Evolutionary conservation across 2,329 filamentous ascomycete genomes (phyloP), one percentile per base, ranked within the genome.

Genomic region (Alternaria sp.): DNA sequence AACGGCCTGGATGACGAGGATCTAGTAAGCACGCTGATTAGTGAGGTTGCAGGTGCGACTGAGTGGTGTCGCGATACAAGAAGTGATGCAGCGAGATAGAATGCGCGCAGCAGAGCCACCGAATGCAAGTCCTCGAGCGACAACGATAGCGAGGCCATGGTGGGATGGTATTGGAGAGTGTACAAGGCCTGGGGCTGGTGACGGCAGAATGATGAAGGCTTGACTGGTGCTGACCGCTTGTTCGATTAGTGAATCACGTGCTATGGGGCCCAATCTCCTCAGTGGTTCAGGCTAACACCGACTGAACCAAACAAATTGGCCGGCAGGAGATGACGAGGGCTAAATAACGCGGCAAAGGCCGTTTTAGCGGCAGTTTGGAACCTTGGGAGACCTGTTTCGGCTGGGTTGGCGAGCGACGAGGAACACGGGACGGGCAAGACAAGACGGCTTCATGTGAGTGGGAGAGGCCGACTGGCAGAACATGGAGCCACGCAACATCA

Each of bases 1-100:
- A 42, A 85, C 75, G 63, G 80, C 75, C 72, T 82, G 83, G 61
- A 86, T 78, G 49, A 83, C 73, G 54, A 89, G 72, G 34, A 87
- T 79, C 82, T 84, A 72, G 63, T 66, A 70, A 70, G 72, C 66
- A 70, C n/a, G 52, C 59, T 52, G 67, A 69, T 75, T 57, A 75
- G 72, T 73, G 51, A 54, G 62, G 49, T 51, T 52, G 28, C 32
- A 49, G 55, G 28, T 51, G 62, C 51, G 28, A 62, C 61, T 61
- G 64, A 64, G 66, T 54, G 68, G 73, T 73, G 73, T 70, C 70
- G 69, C 60, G 72, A 67, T 79, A 80, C 78, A 75, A 78, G 74
- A 70, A 76, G 69, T 48, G 78, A 75, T 32, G 74, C 75, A 57
- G 72, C 75, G 53, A 80, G 70, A 62, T 78, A 80, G 70, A 76